Evolutionary conservation across 2,329 filamentous ascomycete genomes (phyloP).

Genomic region (Tolypocladium capitatum): DNA sequence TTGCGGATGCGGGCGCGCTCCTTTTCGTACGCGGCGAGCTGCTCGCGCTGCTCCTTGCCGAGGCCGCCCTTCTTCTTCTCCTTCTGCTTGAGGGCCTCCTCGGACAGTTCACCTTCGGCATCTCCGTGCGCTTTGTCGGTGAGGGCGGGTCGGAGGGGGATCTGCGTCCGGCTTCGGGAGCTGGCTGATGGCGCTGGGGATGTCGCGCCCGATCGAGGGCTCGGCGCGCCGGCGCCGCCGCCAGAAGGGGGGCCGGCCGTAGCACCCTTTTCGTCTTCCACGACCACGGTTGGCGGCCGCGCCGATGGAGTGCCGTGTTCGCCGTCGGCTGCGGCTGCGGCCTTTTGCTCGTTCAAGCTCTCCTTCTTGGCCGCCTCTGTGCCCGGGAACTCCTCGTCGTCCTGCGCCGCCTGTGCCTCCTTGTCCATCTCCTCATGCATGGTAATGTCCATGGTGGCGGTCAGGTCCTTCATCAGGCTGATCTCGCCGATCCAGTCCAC

Average conservation of each 20-base stretch:
- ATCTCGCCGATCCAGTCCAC: constrained; percentile 96
- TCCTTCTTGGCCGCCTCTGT: constrained; percentile 43
- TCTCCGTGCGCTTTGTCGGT: constrained; percentile 69
- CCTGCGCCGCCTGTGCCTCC: constrained; percentile 33
- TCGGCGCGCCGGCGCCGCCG: constrained; percentile 11
- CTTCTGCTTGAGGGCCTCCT: constrained; percentile 26
- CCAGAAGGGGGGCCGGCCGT: constrained; percentile 7
- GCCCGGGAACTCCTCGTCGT: constrained; percentile 40
- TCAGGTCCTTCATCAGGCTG: constrained; percentile 95
- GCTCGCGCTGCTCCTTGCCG: constrained; percentile 84
- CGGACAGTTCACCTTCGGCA: constrained; percentile 56
- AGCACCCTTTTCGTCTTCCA: constrained; percentile 23
- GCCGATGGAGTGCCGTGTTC: constrained; percentile 8
- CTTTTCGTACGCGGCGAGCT: constrained; percentile 74
- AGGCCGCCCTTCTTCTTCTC: constrained; percentile 83
- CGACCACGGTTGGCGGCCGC: constrained; percentile 25
- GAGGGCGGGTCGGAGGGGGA: constrained; percentile 72
- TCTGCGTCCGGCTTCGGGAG: constrained; percentile 32
- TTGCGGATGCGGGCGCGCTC: constrained; percentile 75
- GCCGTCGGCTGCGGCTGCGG: constrained; percentile 12
- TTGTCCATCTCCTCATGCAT: constrained; percentile 60
- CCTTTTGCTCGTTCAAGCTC: constrained; percentile 32
- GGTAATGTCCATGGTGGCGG: constrained; percentile 95
- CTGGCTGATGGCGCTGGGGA: constrained; percentile 29
- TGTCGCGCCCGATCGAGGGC: constrained; percentile 19